Base-by-base conservation (phyloP, 2,329 filamentous ascomycete species). In the Penicillium concentricum region DNA sequence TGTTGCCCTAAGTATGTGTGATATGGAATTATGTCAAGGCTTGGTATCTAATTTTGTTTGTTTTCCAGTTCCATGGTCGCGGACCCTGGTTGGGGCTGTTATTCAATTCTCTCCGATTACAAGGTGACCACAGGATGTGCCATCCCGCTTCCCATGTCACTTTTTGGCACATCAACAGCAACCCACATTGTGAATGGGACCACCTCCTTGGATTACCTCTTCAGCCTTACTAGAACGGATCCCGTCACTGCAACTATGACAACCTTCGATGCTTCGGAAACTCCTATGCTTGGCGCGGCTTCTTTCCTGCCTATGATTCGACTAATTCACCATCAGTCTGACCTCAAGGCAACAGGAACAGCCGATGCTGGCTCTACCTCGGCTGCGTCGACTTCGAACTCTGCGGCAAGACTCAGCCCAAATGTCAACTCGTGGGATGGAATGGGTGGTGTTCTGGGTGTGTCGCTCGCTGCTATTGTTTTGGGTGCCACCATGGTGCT, bases 21-120 rank as follows among this genome's bases (percentile, higher is more conserved):
- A 28, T 9, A 6, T 28, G 26, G 15, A 22, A 44, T 64, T 12
- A 66, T 70, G 3, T 16, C 8, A 18, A 8, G 16, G 35, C n/a
- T 38, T n/a, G 4, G 6, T n/a, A 7, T 3, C 35, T 38, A 38
- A 38, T 38, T 38, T 2, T 28, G 4, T 7, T 38, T 13, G 35
- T 12, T 32, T 39, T 39, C 37, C 15, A 39, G 46, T 72, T 69
- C 2, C 72, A 64, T 60, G 65, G 69, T 13, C 68, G 73, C 55
- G 72, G 10, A 39, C 8, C 59, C 75, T 37, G 73, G 69, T 0
- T 63, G 61, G 1, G 72, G 68, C 73, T 54, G 72, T 72, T 2
- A 71, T 65, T 42, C 51, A 57, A 8, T 16, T 12, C n/a, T 20
- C n/a, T 12, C 37, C 18, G 37, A 10, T 39, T 39, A 39, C 37